Evolutionary conservation across 2,329 filamentous ascomycete species (phyloP).

Genomic region (Cladophialophora exuberans): DNA sequence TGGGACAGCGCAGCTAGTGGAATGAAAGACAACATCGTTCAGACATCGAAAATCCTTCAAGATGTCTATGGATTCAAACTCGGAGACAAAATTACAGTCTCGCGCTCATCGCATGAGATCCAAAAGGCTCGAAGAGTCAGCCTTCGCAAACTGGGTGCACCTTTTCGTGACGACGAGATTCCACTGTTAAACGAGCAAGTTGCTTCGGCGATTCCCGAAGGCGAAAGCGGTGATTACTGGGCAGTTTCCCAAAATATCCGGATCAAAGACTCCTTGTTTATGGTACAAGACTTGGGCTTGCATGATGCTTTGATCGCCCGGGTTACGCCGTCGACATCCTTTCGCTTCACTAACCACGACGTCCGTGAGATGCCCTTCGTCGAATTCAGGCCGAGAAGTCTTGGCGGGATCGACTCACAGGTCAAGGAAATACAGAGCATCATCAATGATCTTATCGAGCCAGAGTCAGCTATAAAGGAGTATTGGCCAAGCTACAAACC

Average conservation of each 20-base stretch:
- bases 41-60: conserved; percentile 75
- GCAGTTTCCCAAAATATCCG: conserved; percentile 26
- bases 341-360: conserved; percentile 11
- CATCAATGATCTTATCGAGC: conserved; percentile 18
- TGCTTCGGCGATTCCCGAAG: conserved; percentile 53
- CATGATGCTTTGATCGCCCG: conserved; percentile 20
- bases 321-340: conserved; percentile 20
- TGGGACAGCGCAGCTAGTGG: conserved; percentile 63
- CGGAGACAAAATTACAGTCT: conserved; percentile 68
- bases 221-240: conserved; percentile 42
- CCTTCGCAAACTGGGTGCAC: conserved; percentile 45
- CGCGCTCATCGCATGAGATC: conserved; percentile 54
- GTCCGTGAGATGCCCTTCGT: background rate
- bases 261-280: conserved; percentile 36
- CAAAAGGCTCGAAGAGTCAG: conserved; percentile 62
- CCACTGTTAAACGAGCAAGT: conserved; percentile 54
- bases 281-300: conserved; percentile 25
- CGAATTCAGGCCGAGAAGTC: conserved; percentile 17
- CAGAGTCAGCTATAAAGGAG: conserved; percentile 13
- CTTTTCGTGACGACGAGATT: conserved; percentile 38
- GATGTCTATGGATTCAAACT: conserved; percentile 73
- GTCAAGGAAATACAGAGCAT: conserved; percentile 26
- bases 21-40: conserved; percentile 67
- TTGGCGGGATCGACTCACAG: conserved; percentile 27
- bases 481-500: conserved; percentile 27